phyloP scores from a whole-genome alignment of 1,139 yeast species.

The Blastobotrys arbuscula region DNA sequence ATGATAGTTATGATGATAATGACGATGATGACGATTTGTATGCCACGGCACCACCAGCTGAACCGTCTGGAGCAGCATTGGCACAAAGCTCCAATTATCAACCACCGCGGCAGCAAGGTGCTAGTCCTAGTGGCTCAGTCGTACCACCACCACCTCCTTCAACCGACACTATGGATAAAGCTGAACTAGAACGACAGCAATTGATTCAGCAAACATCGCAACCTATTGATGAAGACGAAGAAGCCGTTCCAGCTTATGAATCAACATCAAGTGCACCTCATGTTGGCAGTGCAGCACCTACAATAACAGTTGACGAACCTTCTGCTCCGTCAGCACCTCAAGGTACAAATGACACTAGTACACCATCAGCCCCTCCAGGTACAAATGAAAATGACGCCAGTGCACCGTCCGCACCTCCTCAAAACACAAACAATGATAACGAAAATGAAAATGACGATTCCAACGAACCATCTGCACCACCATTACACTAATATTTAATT shows the following conservation, averaged over 20 bases:
- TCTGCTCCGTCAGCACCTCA: not conserved
- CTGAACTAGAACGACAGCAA: constrained; percentile 27
- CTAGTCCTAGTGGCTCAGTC: not conserved
- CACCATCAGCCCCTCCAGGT: constrained; percentile 9
- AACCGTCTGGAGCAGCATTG: too few relatives aligned
- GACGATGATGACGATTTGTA: not conserved
- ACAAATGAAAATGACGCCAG: not conserved
- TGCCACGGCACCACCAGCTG: not conserved
- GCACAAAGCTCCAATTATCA: too few relatives aligned
- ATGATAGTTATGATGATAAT: not conserved
- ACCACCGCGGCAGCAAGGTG: too few relatives aligned
- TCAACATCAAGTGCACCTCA: constrained; percentile 12
- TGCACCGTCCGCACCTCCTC: not conserved
- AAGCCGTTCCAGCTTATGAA: constrained; percentile 25
- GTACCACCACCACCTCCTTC: not conserved
- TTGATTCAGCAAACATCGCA: constrained; percentile 23
- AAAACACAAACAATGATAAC: too few relatives aligned
- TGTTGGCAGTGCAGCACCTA: not conserved
- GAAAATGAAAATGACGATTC: not conserved
- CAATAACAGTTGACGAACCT: not conserved
- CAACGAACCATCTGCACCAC: constrained; percentile 4
- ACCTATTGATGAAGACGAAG: constrained; percentile 19
- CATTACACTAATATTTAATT: not conserved
- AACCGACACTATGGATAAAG: constrained; percentile 21
- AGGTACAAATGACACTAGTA: constrained; percentile 3